These are phyloP conservation scores for Phytophthora vignae DNA, from an alignment of 352 stramenopile species.

Conservation along the genomic window DNA sequence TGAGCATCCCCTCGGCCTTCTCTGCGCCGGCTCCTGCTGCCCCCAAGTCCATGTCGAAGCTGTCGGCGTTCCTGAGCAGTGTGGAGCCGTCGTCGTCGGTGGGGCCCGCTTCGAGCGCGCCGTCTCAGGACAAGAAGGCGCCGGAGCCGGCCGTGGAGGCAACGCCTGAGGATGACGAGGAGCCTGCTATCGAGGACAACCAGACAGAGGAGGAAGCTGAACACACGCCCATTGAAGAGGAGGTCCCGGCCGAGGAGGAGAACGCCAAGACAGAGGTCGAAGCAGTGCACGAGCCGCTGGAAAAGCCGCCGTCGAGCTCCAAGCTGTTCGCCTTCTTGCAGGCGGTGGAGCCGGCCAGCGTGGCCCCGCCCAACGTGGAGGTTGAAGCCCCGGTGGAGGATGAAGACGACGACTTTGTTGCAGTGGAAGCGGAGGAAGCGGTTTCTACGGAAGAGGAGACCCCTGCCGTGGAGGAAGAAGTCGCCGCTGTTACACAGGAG, in stretches of 20 bases:
- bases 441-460: constrained; percentile 40
- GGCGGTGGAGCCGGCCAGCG: constrained; percentile 43
- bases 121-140: constrained; percentile 24
- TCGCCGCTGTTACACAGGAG: constrained; percentile 19
- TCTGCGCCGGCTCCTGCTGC: constrained; percentile 27
- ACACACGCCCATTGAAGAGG: constrained; percentile 19
- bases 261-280: constrained; percentile 21
- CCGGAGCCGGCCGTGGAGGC: constrained; percentile 32
- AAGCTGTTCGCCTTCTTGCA: constrained; percentile 70
- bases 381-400: constrained; percentile 13
- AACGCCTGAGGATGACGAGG: constrained; percentile 21
- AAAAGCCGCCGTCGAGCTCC: constrained; percentile 43
- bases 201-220: constrained; percentile 33
- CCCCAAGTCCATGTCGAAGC: constrained; percentile 50
- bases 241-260: constrained; percentile 18
- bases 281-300: constrained; percentile 21
- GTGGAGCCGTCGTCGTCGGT: constrained; percentile 44
- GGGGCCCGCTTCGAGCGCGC: constrained; percentile 21
- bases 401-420: constrained; percentile 32
- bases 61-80: constrained; percentile 73
- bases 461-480: constrained; percentile 32
- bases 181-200: constrained; percentile 38
- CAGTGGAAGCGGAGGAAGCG: constrained; percentile 38
- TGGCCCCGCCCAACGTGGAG: constrained; percentile 6
- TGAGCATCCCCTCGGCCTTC: constrained; percentile 51